A percentile compares a stretch with the other conserved stretches of the same genome.
Evolutionary conservation across 352 stramenopile species (phyloP).

Genomic region (Phytopythium helicoides): DNA sequence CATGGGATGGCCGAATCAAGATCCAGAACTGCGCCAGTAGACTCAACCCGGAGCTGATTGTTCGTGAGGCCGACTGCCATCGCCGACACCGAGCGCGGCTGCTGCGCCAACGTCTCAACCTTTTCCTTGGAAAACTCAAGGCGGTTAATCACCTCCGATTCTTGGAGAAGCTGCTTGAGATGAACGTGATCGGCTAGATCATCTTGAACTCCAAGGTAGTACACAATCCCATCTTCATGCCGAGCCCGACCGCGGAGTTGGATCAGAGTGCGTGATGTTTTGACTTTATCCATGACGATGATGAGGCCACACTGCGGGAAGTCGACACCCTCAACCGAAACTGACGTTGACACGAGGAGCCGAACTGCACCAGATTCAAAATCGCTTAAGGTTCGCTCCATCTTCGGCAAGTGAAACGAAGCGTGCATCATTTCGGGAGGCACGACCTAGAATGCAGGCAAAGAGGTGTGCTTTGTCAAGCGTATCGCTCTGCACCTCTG

Average conservation of each 20-base stretch:
- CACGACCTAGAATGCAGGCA: constrained; percentile 64
- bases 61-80: constrained; percentile 33
- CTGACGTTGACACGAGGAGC: constrained; percentile 71
- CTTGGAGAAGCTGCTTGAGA: constrained; percentile 39
- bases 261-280: constrained; percentile 59
- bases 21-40: constrained; percentile 65
- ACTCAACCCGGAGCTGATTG: constrained; percentile 36
- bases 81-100: constrained; percentile 51
- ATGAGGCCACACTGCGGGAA: constrained; percentile 75
- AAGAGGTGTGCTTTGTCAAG: constrained; percentile 22
- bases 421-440: constrained; percentile 50
- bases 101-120: constrained; percentile 46
- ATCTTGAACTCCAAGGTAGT: constrained; percentile 62
- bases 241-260: constrained; percentile 72
- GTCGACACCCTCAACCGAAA: constrained; percentile 78
- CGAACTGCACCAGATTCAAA: constrained; percentile 59
- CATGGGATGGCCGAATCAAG: constrained; percentile 68
- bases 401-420: constrained; percentile 51
- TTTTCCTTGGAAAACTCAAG: constrained; percentile 74
- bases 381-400: constrained; percentile 46
- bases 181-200: constrained; percentile 44
- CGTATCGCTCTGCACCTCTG: constrained; percentile 14
- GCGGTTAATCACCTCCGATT: constrained; percentile 50
- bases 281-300: constrained; percentile 56
- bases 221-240: constrained; percentile 73